Conservation (phyloP, 768 basidiomycete genomes). For the Suillus paluster region DNA sequence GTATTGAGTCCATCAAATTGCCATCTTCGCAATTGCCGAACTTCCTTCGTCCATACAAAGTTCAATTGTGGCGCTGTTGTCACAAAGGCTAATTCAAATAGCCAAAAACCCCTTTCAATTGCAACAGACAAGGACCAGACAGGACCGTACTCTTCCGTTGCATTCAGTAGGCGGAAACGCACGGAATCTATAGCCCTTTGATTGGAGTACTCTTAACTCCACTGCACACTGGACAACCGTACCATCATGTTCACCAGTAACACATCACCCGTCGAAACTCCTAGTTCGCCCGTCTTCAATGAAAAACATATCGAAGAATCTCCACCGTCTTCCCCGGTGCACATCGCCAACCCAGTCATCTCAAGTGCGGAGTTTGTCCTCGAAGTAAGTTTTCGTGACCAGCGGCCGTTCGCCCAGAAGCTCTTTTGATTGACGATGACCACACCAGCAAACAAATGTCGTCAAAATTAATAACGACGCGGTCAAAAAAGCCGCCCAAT, state of each 20-base stretch:
- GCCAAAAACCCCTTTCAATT: not conserved
- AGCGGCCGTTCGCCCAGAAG: not conserved
- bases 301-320: conserved; percentile 7
- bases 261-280: not conserved
- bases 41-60: not conserved
- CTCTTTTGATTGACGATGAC: not conserved
- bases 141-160: not conserved
- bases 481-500: conserved; percentile 67
- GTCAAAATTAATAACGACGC: conserved; percentile 64
- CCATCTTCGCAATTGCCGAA: not conserved
- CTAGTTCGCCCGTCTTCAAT: conserved; percentile 8
- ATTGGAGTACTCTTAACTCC: not conserved
- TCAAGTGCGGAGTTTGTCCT: conserved; percentile 60
- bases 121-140: not conserved
- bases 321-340: conserved; percentile 16
- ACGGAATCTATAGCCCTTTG: not conserved
- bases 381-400: conserved; percentile 44
- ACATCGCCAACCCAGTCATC: conserved; percentile 59
- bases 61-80: not conserved
- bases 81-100: not conserved
- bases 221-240: not conserved
- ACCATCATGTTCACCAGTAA: not conserved
- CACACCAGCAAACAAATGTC: conserved; percentile 56
- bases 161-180: not conserved
- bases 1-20: not conserved